Evolutionary conservation across 148 eudicot species (phyloP), one percentile per base, ranked within the genome.

Genomic region (Vaccinium corymbosum): DNA sequence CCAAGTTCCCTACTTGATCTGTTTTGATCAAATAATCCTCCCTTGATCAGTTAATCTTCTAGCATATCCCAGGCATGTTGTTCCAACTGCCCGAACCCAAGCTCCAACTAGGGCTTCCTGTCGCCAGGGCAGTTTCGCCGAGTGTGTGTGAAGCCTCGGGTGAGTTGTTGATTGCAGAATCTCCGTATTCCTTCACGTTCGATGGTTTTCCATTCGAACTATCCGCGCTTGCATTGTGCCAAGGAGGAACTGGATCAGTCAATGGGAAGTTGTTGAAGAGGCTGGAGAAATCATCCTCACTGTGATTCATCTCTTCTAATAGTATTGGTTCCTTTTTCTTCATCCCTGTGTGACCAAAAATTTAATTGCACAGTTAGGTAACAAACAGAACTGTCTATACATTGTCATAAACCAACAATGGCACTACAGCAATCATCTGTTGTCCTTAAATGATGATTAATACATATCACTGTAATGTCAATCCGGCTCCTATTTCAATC

Each of bases 241-340:
- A 91, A 19, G 86, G 80, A 0, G 95, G 95, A 20, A 86, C 89
- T 0, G 88, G 81, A 17, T 83, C 97, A 11, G 89, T 86, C 1
- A 89, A 68, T 2, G 98, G 94, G 80, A 94, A 94, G 53, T 89
- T 87, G 80, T 94, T 91, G 7, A 95, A 93, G 53, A 93, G 84
- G 91, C 90, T 90, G 42, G 92, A 86, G n/a, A 94, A 86, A 81
- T 92, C 98, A 57, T 92, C 94, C 38, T 90, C 92, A 74, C 78
- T 84, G 1, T 77, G 57, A 84, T 86, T 86, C 83, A 78, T 46
- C 79, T 89, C 88, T 55, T 86, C 87, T 20, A 80, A 6, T 13
- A 68, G 4, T 29, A 68, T 1, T 57, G 61, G 74, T 16, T 84
- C 83, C 85, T 89, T 88, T 13, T 80, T 83, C n/a, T 66, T 70